Evolutionary conservation across 2,329 filamentous ascomycete genomes (phyloP).

Genomic region (Trichoderma sp.): DNA sequence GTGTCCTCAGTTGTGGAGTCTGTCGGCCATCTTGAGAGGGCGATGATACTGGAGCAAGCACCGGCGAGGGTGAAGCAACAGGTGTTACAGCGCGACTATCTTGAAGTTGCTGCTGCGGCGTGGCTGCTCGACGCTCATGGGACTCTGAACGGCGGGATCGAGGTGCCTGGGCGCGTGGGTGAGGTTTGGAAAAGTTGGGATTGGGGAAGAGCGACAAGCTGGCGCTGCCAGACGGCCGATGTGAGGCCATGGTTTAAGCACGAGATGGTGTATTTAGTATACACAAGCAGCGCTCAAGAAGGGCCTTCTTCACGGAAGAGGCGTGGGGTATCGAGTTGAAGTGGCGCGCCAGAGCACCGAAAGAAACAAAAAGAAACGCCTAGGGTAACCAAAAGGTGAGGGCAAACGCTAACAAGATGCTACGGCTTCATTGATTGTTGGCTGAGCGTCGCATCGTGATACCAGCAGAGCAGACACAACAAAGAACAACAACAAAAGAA

Average conservation of each 20-base stretch:
- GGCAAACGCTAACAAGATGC: conserved; percentile 19
- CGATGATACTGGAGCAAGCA: conserved; percentile 22
- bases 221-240: conserved; percentile 38
- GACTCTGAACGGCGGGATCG: conserved; percentile 39
- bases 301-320: conserved; percentile 30
- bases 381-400: conserved; percentile 20
- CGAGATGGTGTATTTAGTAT: neutral
- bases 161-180: conserved; percentile 37
- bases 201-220: conserved; percentile 59
- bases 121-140: conserved; percentile 35
- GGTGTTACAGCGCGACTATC: conserved; percentile 29
- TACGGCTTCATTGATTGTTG: conserved; percentile 30
- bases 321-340: conserved; percentile 12
- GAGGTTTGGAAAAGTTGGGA: conserved; percentile 39
- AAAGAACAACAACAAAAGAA: neutral
- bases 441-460: conserved; percentile 17
- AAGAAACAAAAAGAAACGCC: neutral
- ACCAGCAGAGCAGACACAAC: conserved; percentile 18
- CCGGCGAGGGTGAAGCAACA: conserved; percentile 22
- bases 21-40: conserved; percentile 34
- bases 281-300: neutral
- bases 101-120: conserved; percentile 39
- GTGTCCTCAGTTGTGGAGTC: conserved; percentile 33
- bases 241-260: conserved; percentile 37
- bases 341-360: neutral